Base-by-base conservation (phyloP, 1,284 basidiomycete species). In the Coriolopsis trogii region DNA sequence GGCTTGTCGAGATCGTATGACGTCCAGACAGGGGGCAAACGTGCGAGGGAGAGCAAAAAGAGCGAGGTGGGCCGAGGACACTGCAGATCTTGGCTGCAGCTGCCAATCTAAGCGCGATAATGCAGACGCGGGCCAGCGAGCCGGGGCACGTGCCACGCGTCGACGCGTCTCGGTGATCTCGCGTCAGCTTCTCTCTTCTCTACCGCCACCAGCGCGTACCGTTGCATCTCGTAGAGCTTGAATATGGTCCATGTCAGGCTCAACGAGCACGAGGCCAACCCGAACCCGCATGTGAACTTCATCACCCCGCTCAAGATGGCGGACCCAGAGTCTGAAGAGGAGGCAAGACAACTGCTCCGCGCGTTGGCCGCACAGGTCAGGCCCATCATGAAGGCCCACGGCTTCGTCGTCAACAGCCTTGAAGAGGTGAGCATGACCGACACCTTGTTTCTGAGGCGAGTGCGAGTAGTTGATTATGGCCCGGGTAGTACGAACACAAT, bases 341-440 rank as follows among this genome's bases (percentile, higher is more conserved):
- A 81, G 50, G 82, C 84, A 12, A 76, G 78, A 36, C 84, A 89
- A 63, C 75, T 89, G 31, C 72, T 92, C 46, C 78, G 87, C 12
- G 87, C 88, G 5, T 71, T 92, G 30, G 89, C 89, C 0, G 90
- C 89, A 4, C 89, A 92, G 70, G 85, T 92, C 26, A 78, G 80
- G 58, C 90, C 90, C 4, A 65, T 91, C 25, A 92, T 92, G 89
- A 89, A 89, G 63, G 70, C 75, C 2, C 84, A 91, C 59, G 89
- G 88, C 0, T 87, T 91, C 60, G 68, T 63, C 1, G 79, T 91
- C 16, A 92, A 91, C 61, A 88, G 84, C 55, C 72, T 92, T 20
- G 89, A 91, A 71, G 89, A 91, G 81, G 89, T 87, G 62, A 39
- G 73, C n/a, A n/a, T n/a, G n/a, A n/a, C n/a, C n/a, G n/a, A n/a